Percentiles rank a stretch among this genome's conserved stretches.
These are phyloP conservation scores for Linnemannia exigua DNA, from an alignment of 192 early-diverging fungal species.

Conservation along the genomic window DNA sequence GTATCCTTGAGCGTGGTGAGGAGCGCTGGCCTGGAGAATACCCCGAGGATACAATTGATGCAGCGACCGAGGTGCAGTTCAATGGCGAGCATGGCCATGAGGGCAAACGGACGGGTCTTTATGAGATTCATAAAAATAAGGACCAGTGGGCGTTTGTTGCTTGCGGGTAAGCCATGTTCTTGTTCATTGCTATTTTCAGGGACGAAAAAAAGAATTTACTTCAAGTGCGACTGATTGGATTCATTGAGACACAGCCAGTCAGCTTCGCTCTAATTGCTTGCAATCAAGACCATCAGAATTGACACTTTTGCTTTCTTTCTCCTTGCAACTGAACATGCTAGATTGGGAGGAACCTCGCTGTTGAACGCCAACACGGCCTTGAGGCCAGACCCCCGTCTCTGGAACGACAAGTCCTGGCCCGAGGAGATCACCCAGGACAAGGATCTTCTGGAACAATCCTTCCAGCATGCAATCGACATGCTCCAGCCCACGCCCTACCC, in stretches of 20 bases:
- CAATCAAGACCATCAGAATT: not conserved
- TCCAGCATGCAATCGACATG: conserved; percentile 54
- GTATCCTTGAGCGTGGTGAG: conserved; percentile 58
- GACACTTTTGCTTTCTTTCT: not conserved
- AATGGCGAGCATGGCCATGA: conserved; percentile 38
- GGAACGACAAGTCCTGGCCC: conserved; percentile 54
- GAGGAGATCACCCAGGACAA: conserved; percentile 53
- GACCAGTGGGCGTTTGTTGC: conserved; percentile 58
- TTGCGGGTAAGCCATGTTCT: conserved; percentile 50
- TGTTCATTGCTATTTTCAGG: not conserved
- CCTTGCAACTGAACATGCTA: conserved; percentile 11
- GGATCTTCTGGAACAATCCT: conserved; percentile 48
- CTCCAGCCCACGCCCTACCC: conserved; percentile 57
- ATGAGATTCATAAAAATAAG: conserved; percentile 55
- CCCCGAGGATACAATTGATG: conserved; percentile 45
- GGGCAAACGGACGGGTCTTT: conserved; percentile 58
- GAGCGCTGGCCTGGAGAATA: conserved; percentile 66
- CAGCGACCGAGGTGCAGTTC: conserved; percentile 56
- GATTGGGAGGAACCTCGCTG: conserved; percentile 63
- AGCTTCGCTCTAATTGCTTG: not conserved
- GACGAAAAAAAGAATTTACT: not conserved
- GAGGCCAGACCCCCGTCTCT: conserved; percentile 55
- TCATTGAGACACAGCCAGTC: not conserved
- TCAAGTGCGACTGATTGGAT: not conserved
- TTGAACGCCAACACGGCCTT: conserved; percentile 63